A percentile compares a stretch with the other conserved stretches of the same genome.
Conservation (phyloP, 495 filamentous ascomycete species). For the Lepidopterella palustris region DNA sequence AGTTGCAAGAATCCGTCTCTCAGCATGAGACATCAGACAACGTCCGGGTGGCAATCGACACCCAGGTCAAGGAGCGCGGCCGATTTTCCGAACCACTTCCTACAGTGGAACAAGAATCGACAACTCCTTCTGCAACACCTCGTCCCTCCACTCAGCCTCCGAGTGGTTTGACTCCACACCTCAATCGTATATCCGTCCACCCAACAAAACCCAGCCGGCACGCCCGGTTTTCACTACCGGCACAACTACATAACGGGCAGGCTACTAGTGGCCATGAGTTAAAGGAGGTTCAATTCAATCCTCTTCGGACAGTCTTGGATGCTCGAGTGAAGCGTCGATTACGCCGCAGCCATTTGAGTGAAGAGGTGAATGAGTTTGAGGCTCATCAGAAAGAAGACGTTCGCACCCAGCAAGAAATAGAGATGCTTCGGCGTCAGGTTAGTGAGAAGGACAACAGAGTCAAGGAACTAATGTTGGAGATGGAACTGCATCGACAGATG, state of each 20-base stretch:
- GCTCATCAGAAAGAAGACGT: conserved; percentile 26
- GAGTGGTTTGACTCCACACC: conserved; percentile 20
- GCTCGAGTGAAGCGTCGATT: conserved; percentile 65
- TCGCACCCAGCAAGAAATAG: conserved; percentile 15
- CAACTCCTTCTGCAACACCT: neutral
- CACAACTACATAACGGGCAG: conserved; percentile 6
- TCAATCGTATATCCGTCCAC: conserved; percentile 13
- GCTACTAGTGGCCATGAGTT: neutral
- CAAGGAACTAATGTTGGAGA: conserved; percentile 25
- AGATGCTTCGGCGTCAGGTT: conserved; percentile 25
- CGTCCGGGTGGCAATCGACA: neutral
- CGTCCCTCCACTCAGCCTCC: conserved; percentile 15
- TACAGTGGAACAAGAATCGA: neutral
- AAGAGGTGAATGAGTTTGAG: conserved; percentile 62
- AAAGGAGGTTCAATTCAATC: conserved; percentile 54
- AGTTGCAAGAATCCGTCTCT: conserved; percentile 14
- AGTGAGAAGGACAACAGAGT: conserved; percentile 28
- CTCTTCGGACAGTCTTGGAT: conserved; percentile 64
- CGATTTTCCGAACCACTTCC: conserved; percentile 18
- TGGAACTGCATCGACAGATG: conserved; percentile 29
- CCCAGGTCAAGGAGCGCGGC: neutral
- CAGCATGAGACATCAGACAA: conserved; percentile 1
- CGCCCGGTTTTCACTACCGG: conserved; percentile 23
- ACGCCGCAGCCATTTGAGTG: conserved; percentile 62
- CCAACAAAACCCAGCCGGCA: conserved; percentile 7